Base-by-base conservation (phyloP, 257 asterid species). In the Gentiana macrophylla region DNA sequence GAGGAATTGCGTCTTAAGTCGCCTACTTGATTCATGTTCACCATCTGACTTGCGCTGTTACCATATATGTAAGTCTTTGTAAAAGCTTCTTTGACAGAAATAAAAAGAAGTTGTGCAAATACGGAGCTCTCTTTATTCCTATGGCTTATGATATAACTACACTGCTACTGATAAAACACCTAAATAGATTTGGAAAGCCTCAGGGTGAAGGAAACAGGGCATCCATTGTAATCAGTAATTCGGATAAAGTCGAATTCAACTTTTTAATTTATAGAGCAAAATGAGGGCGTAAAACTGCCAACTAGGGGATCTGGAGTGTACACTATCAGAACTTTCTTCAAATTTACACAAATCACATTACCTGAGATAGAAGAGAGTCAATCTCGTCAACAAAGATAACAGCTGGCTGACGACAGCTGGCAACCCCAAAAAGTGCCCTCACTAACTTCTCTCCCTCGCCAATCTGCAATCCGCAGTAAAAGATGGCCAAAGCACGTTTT, bases 381-480 rank as follows among this genome's bases (percentile, higher is more conserved):
- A 92, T 88, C 76, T 88, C 98, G 69, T 92, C 98, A 33, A 92
- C 98, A 52, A 92, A 92, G 68, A 92, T 88, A 55, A 88, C 98
- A 45, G 98, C 98, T 50, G 98, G 97, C 72, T 92, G 96, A 60
- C 97, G 98, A 56, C 95, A 85, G 76, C 97, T 73, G 49, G 98
- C 98, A 67, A 92, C 98, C 38, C 94, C 98, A 81, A 92, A 92
- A 70, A 92, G 94, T 35, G 98, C 97, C 75, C 98, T 81, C 64
- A 92, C 98, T 68, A 92, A 86, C 86, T 92, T 92, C 67, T 92
- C 97, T 35, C 98, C 98, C 82, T 88, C 98, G 6, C 98, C 98
- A 62, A 92, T 88, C 98, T 92, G 76, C 78, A 81, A 61, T 15
- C 55, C 68, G 65, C 62, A 58, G 62, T 43, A 59, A 41, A 59